These are phyloP conservation scores for Gloeostereum incarnatum DNA, from an alignment of 768 basidiomycete species.

Conservation along the genomic window DNA sequence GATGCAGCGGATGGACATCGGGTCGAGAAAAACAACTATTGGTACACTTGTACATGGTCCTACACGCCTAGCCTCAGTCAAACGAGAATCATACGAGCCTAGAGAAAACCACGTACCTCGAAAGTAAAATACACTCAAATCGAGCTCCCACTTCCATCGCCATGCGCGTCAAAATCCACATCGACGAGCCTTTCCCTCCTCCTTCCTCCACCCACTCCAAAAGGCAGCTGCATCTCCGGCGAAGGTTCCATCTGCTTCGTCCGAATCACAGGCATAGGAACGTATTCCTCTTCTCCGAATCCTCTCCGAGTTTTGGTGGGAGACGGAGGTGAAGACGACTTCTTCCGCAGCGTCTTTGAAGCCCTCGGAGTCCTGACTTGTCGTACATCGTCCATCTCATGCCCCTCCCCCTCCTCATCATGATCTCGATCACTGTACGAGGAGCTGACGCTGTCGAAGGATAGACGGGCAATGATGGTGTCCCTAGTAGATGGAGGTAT, in stretches of 20 bases:
- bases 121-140: no score
- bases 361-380: background rate
- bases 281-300: slow-evolving; percentile 1
- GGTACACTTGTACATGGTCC: no score
- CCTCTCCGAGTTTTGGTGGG: background rate
- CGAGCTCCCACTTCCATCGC: no score
- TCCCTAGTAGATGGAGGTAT: slow-evolving; percentile 46
- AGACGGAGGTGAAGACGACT: background rate
- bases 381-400: slow-evolving; percentile 35
- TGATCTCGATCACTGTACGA: slow-evolving; percentile 29
- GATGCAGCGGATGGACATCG: no score
- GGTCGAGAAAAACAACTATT: no score
- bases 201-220: no score
- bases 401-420: slow-evolving; percentile 22
- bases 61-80: no score
- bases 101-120: no score
- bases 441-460: slow-evolving; percentile 41
- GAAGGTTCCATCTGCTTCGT: slow-evolving; percentile 48
- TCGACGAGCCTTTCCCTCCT: no score
- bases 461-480: slow-evolving; percentile 43
- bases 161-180: no score
- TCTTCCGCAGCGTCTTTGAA: background rate
- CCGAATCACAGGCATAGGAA: slow-evolving; percentile 14
- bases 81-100: no score
- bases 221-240: slow-evolving; percentile 40